Evolutionary conservation across 306 rosid genomes (phyloP).

Genomic region (Acacia acuminata): DNA sequence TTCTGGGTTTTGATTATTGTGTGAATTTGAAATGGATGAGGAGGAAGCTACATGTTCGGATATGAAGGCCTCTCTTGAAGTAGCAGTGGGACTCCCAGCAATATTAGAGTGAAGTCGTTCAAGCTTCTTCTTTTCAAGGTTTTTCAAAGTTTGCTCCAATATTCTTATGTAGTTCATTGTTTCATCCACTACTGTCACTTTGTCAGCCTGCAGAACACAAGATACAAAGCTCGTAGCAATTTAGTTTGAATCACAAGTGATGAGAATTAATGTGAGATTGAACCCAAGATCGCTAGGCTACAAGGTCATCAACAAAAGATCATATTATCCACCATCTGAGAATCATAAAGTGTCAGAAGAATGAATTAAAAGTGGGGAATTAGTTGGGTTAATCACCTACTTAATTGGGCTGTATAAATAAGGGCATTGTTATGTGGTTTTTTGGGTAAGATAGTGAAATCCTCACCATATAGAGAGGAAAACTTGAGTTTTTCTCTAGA

Average conservation of each 20-base stretch:
- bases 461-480: no score
- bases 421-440: no score
- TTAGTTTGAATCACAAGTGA: no score
- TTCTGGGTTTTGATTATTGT: background rate
- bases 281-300: no score
- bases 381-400: no score
- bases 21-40: background rate
- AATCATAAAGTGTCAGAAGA: background rate
- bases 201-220: background rate
- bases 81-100: background rate
- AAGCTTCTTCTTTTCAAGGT: background rate
- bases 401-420: no score
- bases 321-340: background rate
- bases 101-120: no score
- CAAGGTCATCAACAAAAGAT: no score
- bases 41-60: background rate
- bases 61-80: background rate
- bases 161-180: background rate
- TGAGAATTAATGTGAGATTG: no score
- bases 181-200: background rate
- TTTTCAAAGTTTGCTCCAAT: background rate
- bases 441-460: no score
- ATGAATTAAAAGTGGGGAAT: no score
- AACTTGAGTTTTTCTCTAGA: no score
- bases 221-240: background rate